phyloP scores from a whole-genome alignment of 306 rosid genomes.

The Vicia villosa region DNA sequence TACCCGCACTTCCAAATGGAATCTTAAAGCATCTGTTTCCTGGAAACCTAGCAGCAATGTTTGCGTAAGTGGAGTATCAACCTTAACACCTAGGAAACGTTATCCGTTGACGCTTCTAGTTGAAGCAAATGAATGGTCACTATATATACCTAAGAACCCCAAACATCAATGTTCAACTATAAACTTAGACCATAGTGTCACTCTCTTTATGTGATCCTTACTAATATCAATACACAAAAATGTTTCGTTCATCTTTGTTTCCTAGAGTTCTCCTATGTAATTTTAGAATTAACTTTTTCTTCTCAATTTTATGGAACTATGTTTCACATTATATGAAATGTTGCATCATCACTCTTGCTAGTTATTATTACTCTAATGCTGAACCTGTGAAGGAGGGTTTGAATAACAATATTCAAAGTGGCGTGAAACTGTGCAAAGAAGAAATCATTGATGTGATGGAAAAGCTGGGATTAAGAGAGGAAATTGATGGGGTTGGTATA shows the following conservation, averaged over 20 bases:
- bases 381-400: constrained; percentile 1
- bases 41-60: neutral
- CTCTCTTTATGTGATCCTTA: neutral
- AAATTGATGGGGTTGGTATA: constrained; percentile 5
- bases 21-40: neutral
- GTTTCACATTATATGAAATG: neutral
- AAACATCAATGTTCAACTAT: neutral
- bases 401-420: neutral
- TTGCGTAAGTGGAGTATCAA: neutral
- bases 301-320: constrained; percentile 16
- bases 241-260: neutral
- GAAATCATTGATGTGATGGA: constrained; percentile 44
- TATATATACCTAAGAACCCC: neutral
- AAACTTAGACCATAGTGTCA: neutral
- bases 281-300: neutral
- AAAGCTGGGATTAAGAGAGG: constrained; percentile 36
- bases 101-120: constrained; percentile 1
- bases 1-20: too few species aligned
- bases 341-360: neutral
- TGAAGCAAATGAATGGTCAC: neutral
- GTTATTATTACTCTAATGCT: neutral
- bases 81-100: neutral
- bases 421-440: constrained; percentile 38
- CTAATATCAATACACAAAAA: neutral
- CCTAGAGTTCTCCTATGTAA: constrained; percentile 12